A percentile compares a stretch with the other conserved stretches of the same genome.
These are phyloP conservation scores for Beauveria sp. DNA, from an alignment of 2,329 filamentous ascomycete genomes.

Conservation along the genomic window DNA sequence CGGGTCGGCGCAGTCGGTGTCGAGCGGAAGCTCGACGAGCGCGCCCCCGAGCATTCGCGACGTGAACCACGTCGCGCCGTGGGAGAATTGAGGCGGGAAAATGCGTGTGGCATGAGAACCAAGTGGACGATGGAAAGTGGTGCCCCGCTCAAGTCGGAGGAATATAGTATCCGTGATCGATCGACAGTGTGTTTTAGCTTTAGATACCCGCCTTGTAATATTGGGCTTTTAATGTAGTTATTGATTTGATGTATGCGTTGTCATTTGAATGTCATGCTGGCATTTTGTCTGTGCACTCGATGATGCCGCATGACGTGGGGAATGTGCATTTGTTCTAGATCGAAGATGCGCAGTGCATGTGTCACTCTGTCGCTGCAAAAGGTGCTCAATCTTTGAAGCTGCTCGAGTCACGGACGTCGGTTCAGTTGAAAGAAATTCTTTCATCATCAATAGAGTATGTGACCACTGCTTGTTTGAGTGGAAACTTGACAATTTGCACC, in stretches of 20 bases:
- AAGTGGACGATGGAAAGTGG: background rate
- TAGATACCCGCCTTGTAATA: background rate
- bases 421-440: too few species aligned
- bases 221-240: background rate
- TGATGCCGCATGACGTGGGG: background rate
- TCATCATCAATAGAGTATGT: too few species aligned
- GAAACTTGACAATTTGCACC: too few species aligned
- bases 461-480: too few species aligned
- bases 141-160: background rate
- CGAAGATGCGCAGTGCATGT: too few species aligned
- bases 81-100: constrained; percentile 16
- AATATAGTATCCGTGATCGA: background rate
- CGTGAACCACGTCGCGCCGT: constrained; percentile 25
- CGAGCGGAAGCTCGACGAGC: constrained; percentile 27
- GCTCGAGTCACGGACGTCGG: too few species aligned
- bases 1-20: constrained; percentile 24
- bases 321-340: too few species aligned
- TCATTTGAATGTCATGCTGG: background rate
- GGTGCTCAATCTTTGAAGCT: too few species aligned
- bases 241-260: background rate
- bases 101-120: background rate
- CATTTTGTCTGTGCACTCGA: background rate
- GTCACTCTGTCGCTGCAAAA: too few species aligned
- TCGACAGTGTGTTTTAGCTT: background rate
- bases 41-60: constrained; percentile 21